Evolutionary conservation across 331 rosid genomes (phyloP), one percentile per base, ranked within the genome.

Genomic region (Quercus lobata): DNA sequence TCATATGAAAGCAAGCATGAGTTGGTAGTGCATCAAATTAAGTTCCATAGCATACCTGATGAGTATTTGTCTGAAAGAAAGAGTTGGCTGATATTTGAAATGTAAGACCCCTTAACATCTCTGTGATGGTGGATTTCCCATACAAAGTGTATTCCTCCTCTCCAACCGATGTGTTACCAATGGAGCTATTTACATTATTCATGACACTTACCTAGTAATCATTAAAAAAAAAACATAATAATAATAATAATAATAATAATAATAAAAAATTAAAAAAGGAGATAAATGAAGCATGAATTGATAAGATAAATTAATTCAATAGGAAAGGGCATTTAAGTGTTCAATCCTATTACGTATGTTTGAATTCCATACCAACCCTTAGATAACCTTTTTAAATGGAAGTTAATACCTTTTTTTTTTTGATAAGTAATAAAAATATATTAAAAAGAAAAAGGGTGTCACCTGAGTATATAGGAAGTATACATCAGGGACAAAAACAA

Each of bases 1-100:
- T 21, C 65, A 56, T 68, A 44, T 37, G 22, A 21, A 68, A 61
- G 37, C 44, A 71, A 57, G 75, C 61, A 52, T 65, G 52, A 21
- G 44, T 55, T 34, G 71, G 72, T 5, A 73, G 44, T 35, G 25
- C 58, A 25, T 37, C 37, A 71, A 75, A 5, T 4, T n/a, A 72
- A 53, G 80, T 63, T 78, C 70, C 62, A 57, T 69, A 81, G 79
- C 81, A 68, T 62, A 90, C 99, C 99, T 95, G 99, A 60, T 34
- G 83, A 73, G 97, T 93, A 85, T 95, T 95, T 82, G 99, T 95
- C 82, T 95, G 99, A 78, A 95, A 95, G 89, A 95, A 95, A 52
- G 99, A 95, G 79, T 95, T 95, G 49, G 97, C 99, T 75, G 99
- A 95, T 90, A 95, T 95, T 84, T 91, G 99, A 83, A 95, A 95